phyloP scores from a whole-genome alignment of 2,329 filamentous ascomycete genomes.

The Diaporthe velutina region DNA sequence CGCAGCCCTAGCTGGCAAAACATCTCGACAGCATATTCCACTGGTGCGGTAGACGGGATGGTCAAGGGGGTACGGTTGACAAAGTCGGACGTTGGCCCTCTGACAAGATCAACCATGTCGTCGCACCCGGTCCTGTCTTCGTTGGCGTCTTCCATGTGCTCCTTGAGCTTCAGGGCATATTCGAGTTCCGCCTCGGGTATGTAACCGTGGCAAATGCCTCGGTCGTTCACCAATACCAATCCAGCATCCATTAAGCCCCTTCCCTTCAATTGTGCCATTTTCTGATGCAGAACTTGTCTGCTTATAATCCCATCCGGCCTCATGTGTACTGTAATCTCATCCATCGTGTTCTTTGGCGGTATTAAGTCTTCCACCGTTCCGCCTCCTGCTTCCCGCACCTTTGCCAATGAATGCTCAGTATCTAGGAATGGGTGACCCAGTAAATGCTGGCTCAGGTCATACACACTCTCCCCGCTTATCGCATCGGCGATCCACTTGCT shows the following conservation, averaged over 20 bases:
- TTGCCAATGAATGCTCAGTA: slow-evolving; percentile 59
- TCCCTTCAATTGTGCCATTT: slow-evolving; percentile 59
- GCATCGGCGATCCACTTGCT: slow-evolving; percentile 71
- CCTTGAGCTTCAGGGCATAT: slow-evolving; percentile 56
- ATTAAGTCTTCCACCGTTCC: slow-evolving; percentile 60
- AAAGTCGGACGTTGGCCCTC: slow-evolving; percentile 56
- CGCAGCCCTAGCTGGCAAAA: slow-evolving; percentile 69
- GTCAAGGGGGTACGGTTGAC: slow-evolving; percentile 67
- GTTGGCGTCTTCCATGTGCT: slow-evolving; percentile 35
- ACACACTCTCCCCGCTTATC: slow-evolving; percentile 65
- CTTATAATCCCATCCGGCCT: slow-evolving; percentile 58
- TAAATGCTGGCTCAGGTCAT: slow-evolving; percentile 70
- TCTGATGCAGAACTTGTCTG: slow-evolving; percentile 55
- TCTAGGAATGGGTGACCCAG: slow-evolving; percentile 71
- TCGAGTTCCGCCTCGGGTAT: slow-evolving; percentile 66
- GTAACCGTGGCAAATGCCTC: slow-evolving; percentile 65
- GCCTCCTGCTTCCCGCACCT: slow-evolving; percentile 43
- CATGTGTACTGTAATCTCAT: slow-evolving; percentile 65
- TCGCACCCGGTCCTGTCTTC: slow-evolving; percentile 41
- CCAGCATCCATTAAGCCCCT: slow-evolving; percentile 70
- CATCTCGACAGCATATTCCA: slow-evolving; percentile 72
- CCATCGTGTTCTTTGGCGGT: slow-evolving; percentile 66
- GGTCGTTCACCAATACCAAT: slow-evolving; percentile 64
- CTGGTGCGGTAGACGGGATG: slow-evolving; percentile 63
- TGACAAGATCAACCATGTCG: slow-evolving; percentile 48